Conservation (phyloP, 2,329 filamentous ascomycete species). For the Daldinia sp. region DNA sequence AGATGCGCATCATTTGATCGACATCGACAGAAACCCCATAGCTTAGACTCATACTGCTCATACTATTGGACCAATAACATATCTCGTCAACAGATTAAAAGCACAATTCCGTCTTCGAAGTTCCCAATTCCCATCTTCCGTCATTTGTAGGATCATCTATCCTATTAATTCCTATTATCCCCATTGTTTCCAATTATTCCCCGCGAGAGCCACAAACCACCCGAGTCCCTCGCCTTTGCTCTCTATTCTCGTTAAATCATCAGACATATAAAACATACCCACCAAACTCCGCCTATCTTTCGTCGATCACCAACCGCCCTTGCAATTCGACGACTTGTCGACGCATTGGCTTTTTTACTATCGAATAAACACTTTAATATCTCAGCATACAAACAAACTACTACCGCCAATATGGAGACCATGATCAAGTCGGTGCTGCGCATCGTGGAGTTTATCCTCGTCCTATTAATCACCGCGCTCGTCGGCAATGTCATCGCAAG, state of each 20-base stretch:
- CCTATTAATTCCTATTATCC: neutral
- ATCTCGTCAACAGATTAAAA: conserved; percentile 22
- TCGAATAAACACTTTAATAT: neutral
- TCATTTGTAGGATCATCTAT: conserved; percentile 13
- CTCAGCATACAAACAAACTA: neutral
- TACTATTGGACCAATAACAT: conserved; percentile 23
- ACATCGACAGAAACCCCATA: conserved; percentile 20
- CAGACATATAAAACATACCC: neutral
- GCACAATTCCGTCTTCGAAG: conserved; percentile 19
- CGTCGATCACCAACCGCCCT: neutral
- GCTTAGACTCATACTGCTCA: neutral
- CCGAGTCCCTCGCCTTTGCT: neutral
- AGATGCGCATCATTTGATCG: conserved; percentile 40
- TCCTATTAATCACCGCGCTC: conserved; percentile 66
- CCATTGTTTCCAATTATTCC: conserved; percentile 3
- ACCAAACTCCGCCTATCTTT: neutral
- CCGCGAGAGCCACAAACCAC: conserved; percentile 8
- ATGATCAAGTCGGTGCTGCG: conserved; percentile 63
- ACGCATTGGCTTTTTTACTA: neutral
- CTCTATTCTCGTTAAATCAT: neutral
- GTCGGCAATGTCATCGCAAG: conserved; percentile 69
- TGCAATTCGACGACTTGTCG: neutral
- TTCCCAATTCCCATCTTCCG: conserved; percentile 19
- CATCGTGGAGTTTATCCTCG: conserved; percentile 63
- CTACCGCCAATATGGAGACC: conserved; percentile 43